These are phyloP conservation scores for Cucumis melo DNA, from an alignment of 306 rosid species.

Conservation along the genomic window DNA sequence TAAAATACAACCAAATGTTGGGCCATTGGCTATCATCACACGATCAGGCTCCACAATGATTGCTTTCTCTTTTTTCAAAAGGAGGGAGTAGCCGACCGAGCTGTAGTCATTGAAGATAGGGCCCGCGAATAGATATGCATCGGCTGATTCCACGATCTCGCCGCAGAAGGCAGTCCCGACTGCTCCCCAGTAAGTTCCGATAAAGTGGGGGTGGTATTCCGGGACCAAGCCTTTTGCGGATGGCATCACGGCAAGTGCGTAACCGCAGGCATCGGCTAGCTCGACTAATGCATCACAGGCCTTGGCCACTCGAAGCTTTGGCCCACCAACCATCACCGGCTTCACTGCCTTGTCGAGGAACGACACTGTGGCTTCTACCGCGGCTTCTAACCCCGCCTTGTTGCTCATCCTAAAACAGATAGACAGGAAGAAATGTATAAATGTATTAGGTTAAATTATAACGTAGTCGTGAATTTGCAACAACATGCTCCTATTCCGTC, in stretches of 20 bases:
- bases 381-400: slow-evolving; percentile 27
- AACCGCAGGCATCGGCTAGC: slow-evolving; percentile 31
- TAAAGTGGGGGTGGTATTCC: slow-evolving; percentile 32
- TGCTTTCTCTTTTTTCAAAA: slow-evolving; percentile 30
- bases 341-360: slow-evolving; percentile 36
- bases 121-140: slow-evolving; percentile 33
- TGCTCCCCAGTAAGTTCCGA: slow-evolving; percentile 35
- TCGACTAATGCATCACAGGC: slow-evolving; percentile 25
- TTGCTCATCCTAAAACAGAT: slow-evolving; percentile 16
- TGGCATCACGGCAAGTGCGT: slow-evolving; percentile 26
- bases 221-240: slow-evolving; percentile 33
- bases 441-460: no score
- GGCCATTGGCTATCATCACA: slow-evolving; percentile 23
- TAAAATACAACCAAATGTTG: slow-evolving; percentile 27
- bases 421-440: no score
- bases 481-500: no score
- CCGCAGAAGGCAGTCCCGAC: slow-evolving; percentile 28
- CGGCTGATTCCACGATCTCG: slow-evolving; percentile 38
- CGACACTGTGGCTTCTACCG: slow-evolving; percentile 25
- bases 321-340: slow-evolving; percentile 35
- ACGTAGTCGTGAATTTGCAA: no score
- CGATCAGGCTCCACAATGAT: slow-evolving; percentile 33
- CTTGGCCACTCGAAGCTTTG: slow-evolving; percentile 28
- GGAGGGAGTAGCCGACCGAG: slow-evolving; percentile 39
- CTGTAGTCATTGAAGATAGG: slow-evolving; percentile 37